Conservation (phyloP, 108 stramenopile genomes). For the Fragilaria crotonensis region DNA sequence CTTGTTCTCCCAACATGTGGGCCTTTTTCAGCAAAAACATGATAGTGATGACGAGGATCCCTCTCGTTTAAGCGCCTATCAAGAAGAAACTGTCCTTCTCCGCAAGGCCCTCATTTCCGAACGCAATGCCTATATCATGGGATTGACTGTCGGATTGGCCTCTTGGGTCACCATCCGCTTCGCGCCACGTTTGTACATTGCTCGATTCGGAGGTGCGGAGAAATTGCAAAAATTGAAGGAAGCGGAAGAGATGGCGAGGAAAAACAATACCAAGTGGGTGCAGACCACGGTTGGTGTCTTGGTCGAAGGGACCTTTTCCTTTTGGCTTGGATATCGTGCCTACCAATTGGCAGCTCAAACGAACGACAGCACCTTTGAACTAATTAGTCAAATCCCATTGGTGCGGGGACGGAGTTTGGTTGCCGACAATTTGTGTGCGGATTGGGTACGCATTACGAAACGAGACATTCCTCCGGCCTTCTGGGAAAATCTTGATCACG, state of each 20-base stretch:
- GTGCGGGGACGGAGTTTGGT: conserved; percentile 30
- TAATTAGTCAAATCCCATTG: conserved; percentile 35
- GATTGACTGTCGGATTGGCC: conserved; percentile 21
- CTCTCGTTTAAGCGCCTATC: no score
- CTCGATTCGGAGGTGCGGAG: conserved; percentile 21
- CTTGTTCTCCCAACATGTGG: background rate
- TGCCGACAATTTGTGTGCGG: conserved; percentile 31
- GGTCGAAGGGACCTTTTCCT: conserved; percentile 25
- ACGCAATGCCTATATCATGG: conserved; percentile 19
- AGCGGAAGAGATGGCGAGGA: conserved; percentile 23
- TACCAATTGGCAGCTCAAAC: conserved; percentile 26
- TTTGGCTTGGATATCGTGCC: conserved; percentile 28
- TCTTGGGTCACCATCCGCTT: conserved; percentile 29
- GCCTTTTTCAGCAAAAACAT: background rate
- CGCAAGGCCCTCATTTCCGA: conserved; percentile 12
- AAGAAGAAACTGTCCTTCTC: conserved; percentile 3
- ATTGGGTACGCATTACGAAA: conserved; percentile 36
- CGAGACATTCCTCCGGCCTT: conserved; percentile 30
- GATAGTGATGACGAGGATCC: background rate
- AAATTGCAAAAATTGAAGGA: conserved; percentile 23
- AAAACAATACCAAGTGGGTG: conserved; percentile 21
- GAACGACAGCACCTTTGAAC: conserved; percentile 19
- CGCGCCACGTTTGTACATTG: conserved; percentile 20
- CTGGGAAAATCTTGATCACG: conserved; percentile 35
- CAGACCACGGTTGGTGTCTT: conserved; percentile 21